Evolutionary conservation across 768 basidiomycete genomes (phyloP).

Genomic region (Boletus tylopilopsis): DNA sequence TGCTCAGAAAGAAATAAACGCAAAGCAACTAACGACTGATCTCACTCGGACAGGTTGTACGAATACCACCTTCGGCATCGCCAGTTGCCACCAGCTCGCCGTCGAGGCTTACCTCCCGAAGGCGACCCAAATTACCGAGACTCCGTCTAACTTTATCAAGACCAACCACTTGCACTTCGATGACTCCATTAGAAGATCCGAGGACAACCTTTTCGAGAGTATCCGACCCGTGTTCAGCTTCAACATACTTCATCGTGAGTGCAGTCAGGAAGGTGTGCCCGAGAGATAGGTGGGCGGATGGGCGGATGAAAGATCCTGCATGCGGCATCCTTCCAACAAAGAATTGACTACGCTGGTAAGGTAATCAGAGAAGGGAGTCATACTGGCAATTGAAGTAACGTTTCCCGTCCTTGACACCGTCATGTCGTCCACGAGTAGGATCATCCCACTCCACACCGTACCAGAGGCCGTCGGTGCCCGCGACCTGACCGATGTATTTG

Average conservation of each 20-base stretch:
- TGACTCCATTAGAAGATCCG: constrained; percentile 78
- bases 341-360: constrained; percentile 7
- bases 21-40: constrained; percentile 5
- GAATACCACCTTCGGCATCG: constrained; percentile 47
- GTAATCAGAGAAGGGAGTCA: constrained; percentile 18
- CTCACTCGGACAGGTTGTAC: constrained; percentile 66
- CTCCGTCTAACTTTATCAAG: constrained; percentile 75
- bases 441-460: constrained; percentile 99
- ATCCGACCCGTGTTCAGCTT: constrained; percentile 47
- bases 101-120: constrained; percentile 82
- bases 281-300: constrained; percentile 49
- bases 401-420: constrained; percentile 73
- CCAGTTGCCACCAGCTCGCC: constrained; percentile 56
- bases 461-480: constrained; percentile 68
- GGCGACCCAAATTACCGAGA: constrained; percentile 57
- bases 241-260: constrained; percentile 74
- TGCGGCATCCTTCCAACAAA: constrained; percentile 45
- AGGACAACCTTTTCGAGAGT: constrained; percentile 63
- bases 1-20: constrained; percentile 14
- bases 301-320: constrained; percentile 80
- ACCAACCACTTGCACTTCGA: constrained; percentile 83
- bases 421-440: constrained; percentile 78
- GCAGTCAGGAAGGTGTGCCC: constrained; percentile 75
- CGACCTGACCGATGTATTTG: constrained; percentile 62
- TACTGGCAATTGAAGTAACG: constrained; percentile 80